Conservation (phyloP, 1,284 basidiomycete genomes). For the Fistulina hepatica region DNA sequence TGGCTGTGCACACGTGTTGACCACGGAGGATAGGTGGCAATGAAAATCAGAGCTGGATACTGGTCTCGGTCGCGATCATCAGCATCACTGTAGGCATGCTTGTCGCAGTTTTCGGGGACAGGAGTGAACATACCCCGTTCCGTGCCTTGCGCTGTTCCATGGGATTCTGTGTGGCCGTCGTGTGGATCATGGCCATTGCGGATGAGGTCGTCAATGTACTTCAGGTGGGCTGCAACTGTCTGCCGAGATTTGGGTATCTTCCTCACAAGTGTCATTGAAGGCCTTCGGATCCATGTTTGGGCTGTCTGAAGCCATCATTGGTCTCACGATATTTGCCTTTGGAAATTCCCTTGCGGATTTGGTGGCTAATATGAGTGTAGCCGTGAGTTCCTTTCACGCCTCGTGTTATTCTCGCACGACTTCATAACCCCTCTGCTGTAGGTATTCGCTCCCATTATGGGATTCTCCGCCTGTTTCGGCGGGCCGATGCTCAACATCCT, state of each 20-base stretch:
- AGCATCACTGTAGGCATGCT: slow-evolving; percentile 46
- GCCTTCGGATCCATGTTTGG: slow-evolving; percentile 90
- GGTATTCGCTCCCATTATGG: slow-evolving; percentile 82
- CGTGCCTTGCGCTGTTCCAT: slow-evolving; percentile 73
- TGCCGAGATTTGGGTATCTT: background rate
- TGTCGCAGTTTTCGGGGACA: slow-evolving; percentile 51
- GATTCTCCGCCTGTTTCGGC: slow-evolving; percentile 88
- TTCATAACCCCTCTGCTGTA: slow-evolving; percentile 19
- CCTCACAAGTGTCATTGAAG: slow-evolving; percentile 28
- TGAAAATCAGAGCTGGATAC: slow-evolving; percentile 40
- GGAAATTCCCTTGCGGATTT: slow-evolving; percentile 95
- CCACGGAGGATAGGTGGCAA: slow-evolving; percentile 36
- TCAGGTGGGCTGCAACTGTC: slow-evolving; percentile 39
- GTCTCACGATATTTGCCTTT: slow-evolving; percentile 91
- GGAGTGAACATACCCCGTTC: slow-evolving; percentile 48
- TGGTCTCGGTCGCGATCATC: slow-evolving; percentile 42
- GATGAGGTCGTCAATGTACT: slow-evolving; percentile 88
- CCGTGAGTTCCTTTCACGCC: slow-evolving; percentile 34
- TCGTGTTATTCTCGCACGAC: slow-evolving; percentile 3
- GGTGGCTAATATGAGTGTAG: slow-evolving; percentile 92
- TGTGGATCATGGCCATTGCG: slow-evolving; percentile 95
- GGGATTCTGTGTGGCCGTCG: slow-evolving; percentile 81
- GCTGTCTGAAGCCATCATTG: slow-evolving; percentile 94
- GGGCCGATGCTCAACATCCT: slow-evolving; percentile 97
- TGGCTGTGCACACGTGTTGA: slow-evolving; percentile 7